Percentiles rank a stretch among this genome's conserved stretches.
These are phyloP conservation scores for Colletotrichum sp. DNA, from an alignment of 2,329 filamentous ascomycete species.

Conservation along the genomic window DNA sequence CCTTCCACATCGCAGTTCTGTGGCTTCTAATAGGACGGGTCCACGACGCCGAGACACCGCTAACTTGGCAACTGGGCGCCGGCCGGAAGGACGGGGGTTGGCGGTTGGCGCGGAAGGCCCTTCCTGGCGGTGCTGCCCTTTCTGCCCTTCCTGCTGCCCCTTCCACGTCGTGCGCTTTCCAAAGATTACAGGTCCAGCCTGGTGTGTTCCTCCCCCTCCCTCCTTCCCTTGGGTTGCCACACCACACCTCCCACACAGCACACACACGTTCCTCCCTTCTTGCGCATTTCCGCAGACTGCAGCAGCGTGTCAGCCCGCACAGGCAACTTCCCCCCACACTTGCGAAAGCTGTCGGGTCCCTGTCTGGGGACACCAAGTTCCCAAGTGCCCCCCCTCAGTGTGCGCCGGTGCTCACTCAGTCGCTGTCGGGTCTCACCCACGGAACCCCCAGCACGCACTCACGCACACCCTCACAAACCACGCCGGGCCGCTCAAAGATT, in stretches of 20 bases:
- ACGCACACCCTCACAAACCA: background rate
- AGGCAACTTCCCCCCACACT: background rate
- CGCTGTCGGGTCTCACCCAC: background rate
- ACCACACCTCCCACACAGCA: background rate
- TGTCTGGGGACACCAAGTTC: background rate
- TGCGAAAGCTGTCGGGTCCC: background rate
- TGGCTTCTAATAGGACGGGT: conserved; percentile 7
- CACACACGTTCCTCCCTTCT: background rate
- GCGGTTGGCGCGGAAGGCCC: conserved; percentile 13
- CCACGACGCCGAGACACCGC: background rate
- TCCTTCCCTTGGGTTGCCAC: background rate
- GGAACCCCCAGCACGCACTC: background rate
- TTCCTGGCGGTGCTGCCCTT: background rate
- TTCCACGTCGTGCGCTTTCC: background rate
- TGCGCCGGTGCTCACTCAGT: background rate
- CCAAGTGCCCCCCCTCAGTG: background rate
- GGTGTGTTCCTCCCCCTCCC: background rate
- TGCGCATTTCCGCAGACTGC: background rate
- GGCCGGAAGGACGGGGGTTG: background rate
- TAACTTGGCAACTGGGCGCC: conserved; percentile 13
- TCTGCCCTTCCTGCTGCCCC: background rate
- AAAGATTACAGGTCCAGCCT: background rate
- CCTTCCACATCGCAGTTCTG: background rate
- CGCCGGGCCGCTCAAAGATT: background rate
- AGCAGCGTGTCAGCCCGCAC: background rate